Conservation (phyloP, 495 filamentous ascomycete genomes). For the Corynascus novoguineensis region DNA sequence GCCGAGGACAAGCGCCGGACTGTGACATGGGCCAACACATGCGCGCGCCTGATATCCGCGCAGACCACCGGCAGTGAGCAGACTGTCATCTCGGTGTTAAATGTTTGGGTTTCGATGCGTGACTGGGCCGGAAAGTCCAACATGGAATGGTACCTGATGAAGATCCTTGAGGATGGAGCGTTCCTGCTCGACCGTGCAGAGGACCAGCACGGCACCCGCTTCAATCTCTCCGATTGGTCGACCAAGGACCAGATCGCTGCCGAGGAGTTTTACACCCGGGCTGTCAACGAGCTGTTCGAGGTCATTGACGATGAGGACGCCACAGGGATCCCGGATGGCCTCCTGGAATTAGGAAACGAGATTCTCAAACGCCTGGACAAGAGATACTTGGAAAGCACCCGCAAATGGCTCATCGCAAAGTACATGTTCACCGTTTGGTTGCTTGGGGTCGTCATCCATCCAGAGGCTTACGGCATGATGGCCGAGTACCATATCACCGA, state of each 20-base stretch:
- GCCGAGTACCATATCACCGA: slow-evolving; percentile 86
- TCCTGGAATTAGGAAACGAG: slow-evolving; percentile 74
- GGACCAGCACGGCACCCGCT: slow-evolving; percentile 58
- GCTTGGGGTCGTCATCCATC: slow-evolving; percentile 76
- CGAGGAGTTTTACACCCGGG: slow-evolving; percentile 84
- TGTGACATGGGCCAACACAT: slow-evolving; percentile 81
- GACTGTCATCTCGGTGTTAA: slow-evolving; percentile 65
- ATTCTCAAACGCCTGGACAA: slow-evolving; percentile 72
- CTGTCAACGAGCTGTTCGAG: slow-evolving; percentile 75
- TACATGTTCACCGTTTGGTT: slow-evolving; percentile 91
- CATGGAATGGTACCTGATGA: slow-evolving; percentile 90
- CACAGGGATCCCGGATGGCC: slow-evolving; percentile 78
- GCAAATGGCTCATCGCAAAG: slow-evolving; percentile 75
- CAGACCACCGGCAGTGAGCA: slow-evolving; percentile 50
- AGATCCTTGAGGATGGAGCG: slow-evolving; percentile 83
- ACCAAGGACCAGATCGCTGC: slow-evolving; percentile 69
- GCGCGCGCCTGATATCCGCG: slow-evolving; percentile 67
- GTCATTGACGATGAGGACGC: slow-evolving; percentile 73
- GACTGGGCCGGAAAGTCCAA: slow-evolving; percentile 84
- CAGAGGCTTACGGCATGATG: slow-evolving; percentile 86
- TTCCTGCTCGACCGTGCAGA: slow-evolving; percentile 78
- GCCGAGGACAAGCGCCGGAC: slow-evolving; percentile 65
- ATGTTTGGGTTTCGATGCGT: slow-evolving; percentile 77
- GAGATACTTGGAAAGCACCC: slow-evolving; percentile 63
- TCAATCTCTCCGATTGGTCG: slow-evolving; percentile 59